Conservation (phyloP, 2,329 filamentous ascomycete genomes). For the Colletotrichum aenigma region DNA sequence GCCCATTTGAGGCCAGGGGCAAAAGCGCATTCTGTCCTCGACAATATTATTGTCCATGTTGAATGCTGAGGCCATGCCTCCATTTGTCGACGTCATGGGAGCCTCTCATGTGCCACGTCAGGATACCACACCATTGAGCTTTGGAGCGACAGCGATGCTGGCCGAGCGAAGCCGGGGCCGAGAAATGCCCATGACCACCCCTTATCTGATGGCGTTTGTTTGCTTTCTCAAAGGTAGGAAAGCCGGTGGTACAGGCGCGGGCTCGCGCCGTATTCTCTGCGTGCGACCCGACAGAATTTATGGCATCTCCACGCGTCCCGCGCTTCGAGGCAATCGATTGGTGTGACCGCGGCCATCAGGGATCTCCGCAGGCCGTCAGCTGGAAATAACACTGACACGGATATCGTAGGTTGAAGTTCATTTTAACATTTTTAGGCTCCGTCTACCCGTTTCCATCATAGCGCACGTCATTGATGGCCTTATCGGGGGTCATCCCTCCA, state of each 20-base stretch:
- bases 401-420: neutral
- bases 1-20: neutral
- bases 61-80: neutral
- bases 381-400: neutral
- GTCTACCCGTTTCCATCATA: neutral
- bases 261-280: neutral
- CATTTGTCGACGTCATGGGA: neutral
- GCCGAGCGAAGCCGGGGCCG: neutral
- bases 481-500: neutral
- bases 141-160: neutral
- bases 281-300: neutral
- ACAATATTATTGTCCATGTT: neutral
- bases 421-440: neutral
- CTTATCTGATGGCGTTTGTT: neutral
- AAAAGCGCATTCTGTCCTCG: neutral
- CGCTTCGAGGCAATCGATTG: neutral
- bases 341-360: neutral
- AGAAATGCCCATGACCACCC: neutral
- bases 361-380: neutral
- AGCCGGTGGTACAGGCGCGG: neutral
- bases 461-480: neutral
- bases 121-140: neutral
- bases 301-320: neutral
- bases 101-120: neutral
- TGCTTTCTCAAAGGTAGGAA: neutral